Evolutionary conservation across 768 basidiomycete genomes (phyloP), one percentile per base, ranked within the genome.

Genomic region (Xerocomus spinulosus): DNA sequence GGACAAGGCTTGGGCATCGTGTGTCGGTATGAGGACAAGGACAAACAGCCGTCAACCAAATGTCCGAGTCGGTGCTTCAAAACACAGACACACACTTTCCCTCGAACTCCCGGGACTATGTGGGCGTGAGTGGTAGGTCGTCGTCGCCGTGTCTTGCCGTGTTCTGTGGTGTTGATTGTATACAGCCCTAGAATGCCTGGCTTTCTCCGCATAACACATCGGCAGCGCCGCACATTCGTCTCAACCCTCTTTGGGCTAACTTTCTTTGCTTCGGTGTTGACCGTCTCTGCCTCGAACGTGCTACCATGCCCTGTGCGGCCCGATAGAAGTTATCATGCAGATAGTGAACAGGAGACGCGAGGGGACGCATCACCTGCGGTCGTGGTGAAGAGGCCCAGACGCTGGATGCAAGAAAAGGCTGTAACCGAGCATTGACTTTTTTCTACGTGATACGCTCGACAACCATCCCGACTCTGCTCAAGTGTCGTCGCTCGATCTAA

Each of bases 171-270:
- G 79, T 80, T 76, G 65, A 68, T 55, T 64, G 70, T 56, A 64
- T 81, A 50, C 77, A 71, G 68, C 42, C 49, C 44, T 69, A 82
- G 70, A 67, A 85, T 84, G 83, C 60, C 76, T 68, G 76, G 76
- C 76, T 68, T 75, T 56, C 68, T 85, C 56, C 81, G 81, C 53
- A 69, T 83, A 54, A 79, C 77, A 51, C 59, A 62, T 50, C 69
- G 62, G 50, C 80, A 80, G 63, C 79, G 80, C 43, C 87, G 88
- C 63, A 79, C 78, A 55, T 76, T 89, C 70, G 73, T 89, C 52
- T 82, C 90, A 8, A 79, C 84, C 28, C 81, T 92, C 54, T 92
- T 92, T 63, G 82, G 79, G 58, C 68, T 87, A 58, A 92, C 89
- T 3, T 89, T 87, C 67, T 68, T 88, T 64, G 86, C 85, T 21